A percentile compares a stretch with the other conserved stretches of the same genome.
phyloP scores from a whole-genome alignment of 306 rosid species.

The Coriaria nepalensis region DNA sequence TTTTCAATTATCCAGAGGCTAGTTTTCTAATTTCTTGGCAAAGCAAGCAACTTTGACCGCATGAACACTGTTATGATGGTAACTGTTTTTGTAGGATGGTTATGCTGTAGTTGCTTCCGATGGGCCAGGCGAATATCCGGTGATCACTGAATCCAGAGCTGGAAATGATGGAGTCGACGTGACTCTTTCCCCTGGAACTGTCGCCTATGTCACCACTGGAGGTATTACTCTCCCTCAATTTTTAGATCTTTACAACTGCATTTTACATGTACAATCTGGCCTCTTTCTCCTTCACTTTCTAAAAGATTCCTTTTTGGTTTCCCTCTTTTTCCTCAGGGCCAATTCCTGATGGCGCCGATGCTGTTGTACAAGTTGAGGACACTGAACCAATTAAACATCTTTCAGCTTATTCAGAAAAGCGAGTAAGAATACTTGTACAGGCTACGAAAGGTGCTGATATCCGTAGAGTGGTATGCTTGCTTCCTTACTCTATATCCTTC shows the following conservation, averaged over 20 bases:
- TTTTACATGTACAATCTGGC: not conserved
- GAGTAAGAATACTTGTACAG: conserved; percentile 43
- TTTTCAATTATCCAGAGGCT: not conserved
- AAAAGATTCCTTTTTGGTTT: not conserved
- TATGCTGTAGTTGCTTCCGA: conserved; percentile 79
- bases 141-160: conserved; percentile 67
- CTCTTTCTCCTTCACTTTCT: not conserved
- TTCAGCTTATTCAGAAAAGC: conserved; percentile 21
- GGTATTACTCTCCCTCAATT: conserved; percentile 23
- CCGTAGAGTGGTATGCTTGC: conserved; percentile 63
- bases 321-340: conserved; percentile 41
- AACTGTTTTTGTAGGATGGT: conserved; percentile 46
- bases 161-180: conserved; percentile 60
- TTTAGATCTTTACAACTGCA: not conserved
- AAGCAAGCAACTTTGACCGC: not conserved
- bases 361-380: conserved; percentile 90
- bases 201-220: conserved; percentile 86
- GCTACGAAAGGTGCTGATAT: conserved; percentile 55
- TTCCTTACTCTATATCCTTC: not conserved
- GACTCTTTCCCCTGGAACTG: conserved; percentile 47
- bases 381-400: conserved; percentile 35
- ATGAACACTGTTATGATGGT: not conserved
- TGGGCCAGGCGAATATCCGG: conserved; percentile 78
- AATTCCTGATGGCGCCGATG: conserved; percentile 95
- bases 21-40: not conserved